These are phyloP conservation scores for Fonsecaea erecta DNA, from an alignment of 2,329 filamentous ascomycete genomes.

Conservation along the genomic window DNA sequence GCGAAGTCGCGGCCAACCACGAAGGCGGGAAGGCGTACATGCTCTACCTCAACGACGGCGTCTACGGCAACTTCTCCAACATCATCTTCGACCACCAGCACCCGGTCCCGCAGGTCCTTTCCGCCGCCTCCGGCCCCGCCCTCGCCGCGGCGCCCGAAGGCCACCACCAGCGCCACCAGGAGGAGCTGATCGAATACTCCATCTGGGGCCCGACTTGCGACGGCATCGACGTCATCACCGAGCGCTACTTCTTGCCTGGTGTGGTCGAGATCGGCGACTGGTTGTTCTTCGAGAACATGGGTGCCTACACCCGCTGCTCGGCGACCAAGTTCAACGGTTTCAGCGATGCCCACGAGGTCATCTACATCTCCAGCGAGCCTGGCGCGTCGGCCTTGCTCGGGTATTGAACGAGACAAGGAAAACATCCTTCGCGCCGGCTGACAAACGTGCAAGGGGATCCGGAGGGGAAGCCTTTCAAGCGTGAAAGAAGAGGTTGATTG, in stretches of 20 bases:
- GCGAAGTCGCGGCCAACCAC: slow-evolving; percentile 74
- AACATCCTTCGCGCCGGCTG: not conserved
- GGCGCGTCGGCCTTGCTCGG: slow-evolving; percentile 76
- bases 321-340: slow-evolving; percentile 98
- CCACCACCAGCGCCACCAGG: too few relatives aligned
- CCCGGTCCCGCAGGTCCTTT: slow-evolving; percentile 79
- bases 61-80: slow-evolving; percentile 69
- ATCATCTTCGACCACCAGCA: slow-evolving; percentile 62
- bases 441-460: not conserved
- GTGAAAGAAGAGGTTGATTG: not conserved
- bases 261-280: slow-evolving; percentile 91
- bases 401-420: slow-evolving; percentile 41
- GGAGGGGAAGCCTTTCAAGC: not conserved
- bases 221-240: slow-evolving; percentile 91
- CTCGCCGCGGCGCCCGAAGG: too few relatives aligned
- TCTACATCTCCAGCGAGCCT: slow-evolving; percentile 93
- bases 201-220: slow-evolving; percentile 99
- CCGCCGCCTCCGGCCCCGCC: slow-evolving; percentile 60
- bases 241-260: slow-evolving; percentile 75
- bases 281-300: slow-evolving; percentile 99
- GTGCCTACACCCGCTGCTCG: slow-evolving; percentile 97
- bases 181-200: slow-evolving; percentile 74
- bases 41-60: slow-evolving; percentile 95
- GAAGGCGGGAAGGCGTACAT: slow-evolving; percentile 77
- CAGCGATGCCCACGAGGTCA: slow-evolving; percentile 85